Conservation (phyloP, 805 yeast species). For the Lipomyces oligophaga region DNA sequence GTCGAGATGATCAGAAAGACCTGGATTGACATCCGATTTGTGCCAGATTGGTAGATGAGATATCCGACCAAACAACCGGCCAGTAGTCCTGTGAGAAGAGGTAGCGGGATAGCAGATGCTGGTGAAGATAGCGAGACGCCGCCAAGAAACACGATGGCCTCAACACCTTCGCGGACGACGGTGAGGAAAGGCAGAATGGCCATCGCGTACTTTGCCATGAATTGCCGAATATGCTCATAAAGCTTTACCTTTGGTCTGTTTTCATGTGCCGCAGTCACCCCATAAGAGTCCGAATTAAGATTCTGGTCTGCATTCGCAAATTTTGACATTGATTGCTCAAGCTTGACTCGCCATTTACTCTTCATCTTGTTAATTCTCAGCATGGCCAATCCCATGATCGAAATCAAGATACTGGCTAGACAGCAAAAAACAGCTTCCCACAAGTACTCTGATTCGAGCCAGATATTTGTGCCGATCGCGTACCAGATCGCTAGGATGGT, state of each 20-base stretch:
- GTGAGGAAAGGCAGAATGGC: constrained; percentile 87
- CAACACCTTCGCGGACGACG: constrained; percentile 91
- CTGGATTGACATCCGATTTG: constrained; percentile 76
- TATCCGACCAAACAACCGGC: constrained; percentile 74
- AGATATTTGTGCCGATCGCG: constrained; percentile 71
- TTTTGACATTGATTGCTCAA: constrained; percentile 72
- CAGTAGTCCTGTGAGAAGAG: constrained; percentile 78
- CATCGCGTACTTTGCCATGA: constrained; percentile 88
- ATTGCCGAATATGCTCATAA: constrained; percentile 53
- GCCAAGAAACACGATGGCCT: constrained; percentile 92
- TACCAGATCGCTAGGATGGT: constrained; percentile 94
- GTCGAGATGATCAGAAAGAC: constrained; percentile 83
- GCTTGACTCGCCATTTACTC: constrained; percentile 93
- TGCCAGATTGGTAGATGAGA: constrained; percentile 74
- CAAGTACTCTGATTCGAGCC: constrained; percentile 84
- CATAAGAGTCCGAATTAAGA: no score
- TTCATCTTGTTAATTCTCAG: constrained; percentile 93
- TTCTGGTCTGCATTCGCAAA: no score
- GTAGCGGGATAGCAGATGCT: constrained; percentile 81
- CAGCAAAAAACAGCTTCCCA: constrained; percentile 97
- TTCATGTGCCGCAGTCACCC: no score
- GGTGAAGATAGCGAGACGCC: constrained; percentile 77
- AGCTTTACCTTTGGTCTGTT: constrained; percentile 2
- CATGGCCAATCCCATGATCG: constrained; percentile 95
- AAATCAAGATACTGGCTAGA: constrained; percentile 82